Conservation (phyloP, 805 yeast species). For the Candida nonsorbophila region DNA sequence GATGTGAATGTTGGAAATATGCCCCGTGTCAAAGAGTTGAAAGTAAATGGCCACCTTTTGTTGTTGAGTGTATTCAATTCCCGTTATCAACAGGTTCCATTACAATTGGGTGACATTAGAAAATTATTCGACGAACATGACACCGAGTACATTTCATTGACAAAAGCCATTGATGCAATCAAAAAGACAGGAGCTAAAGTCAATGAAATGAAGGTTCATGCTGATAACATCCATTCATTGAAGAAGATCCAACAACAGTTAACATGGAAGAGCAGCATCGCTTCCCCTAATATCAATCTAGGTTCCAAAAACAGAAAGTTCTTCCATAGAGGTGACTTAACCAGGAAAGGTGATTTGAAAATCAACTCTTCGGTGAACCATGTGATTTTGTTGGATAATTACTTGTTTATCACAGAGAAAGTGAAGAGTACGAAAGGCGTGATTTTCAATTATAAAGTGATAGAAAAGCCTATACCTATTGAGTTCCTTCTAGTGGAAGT, state of each 20-base stretch:
- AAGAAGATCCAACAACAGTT: conserved; percentile 49
- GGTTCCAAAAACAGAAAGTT: conserved; percentile 52
- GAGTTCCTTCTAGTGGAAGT: conserved; percentile 53
- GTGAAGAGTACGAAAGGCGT: conserved; percentile 31
- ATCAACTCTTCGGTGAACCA: conserved; percentile 48
- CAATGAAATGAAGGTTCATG: conserved; percentile 56
- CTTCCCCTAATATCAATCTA: conserved; percentile 46
- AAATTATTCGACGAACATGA: conserved; percentile 37
- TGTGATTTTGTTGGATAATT: conserved; percentile 66
- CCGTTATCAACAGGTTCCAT: conserved; percentile 47
- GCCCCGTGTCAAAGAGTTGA: conserved; percentile 42
- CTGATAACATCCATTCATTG: conserved; percentile 54
- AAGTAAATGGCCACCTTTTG: conserved; percentile 35
- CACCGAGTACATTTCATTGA: conserved; percentile 47
- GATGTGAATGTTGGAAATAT: conserved; percentile 45
- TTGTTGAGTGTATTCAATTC: conserved; percentile 40
- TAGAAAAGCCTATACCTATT: conserved; percentile 57
- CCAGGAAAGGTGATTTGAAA: conserved; percentile 60
- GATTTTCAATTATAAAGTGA: conserved; percentile 31
- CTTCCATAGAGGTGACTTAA: conserved; percentile 52
- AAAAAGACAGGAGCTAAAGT: conserved; percentile 53
- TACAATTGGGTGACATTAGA: conserved; percentile 56
- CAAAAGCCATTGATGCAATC: conserved; percentile 50
- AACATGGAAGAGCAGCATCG: conserved; percentile 43
- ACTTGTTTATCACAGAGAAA: conserved; percentile 58